phyloP scores from a whole-genome alignment of 805 yeast species.

The Saccharomycopsis fodiens region DNA sequence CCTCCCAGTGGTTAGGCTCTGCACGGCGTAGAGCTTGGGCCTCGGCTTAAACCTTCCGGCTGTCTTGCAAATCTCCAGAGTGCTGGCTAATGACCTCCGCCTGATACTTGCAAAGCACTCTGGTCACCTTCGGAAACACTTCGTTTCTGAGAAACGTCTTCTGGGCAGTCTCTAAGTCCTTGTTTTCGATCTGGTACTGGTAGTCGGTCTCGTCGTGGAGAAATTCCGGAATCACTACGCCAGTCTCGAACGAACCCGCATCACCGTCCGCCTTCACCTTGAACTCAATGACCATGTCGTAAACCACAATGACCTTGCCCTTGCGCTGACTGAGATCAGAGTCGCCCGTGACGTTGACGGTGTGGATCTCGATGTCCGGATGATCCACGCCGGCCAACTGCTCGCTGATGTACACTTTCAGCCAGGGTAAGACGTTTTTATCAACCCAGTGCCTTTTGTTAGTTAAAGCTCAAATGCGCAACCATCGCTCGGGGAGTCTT shows the following conservation, averaged over 20 bases:
- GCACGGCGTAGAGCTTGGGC: background rate
- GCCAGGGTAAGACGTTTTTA: slow-evolving; percentile 60
- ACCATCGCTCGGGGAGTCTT: background rate
- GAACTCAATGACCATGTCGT: slow-evolving; percentile 53
- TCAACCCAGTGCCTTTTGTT: slow-evolving; percentile 61
- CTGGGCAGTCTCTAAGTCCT: slow-evolving; percentile 32
- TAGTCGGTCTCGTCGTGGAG: slow-evolving; percentile 61
- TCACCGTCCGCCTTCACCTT: slow-evolving; percentile 34
- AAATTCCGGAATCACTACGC: slow-evolving; percentile 53
- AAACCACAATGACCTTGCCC: slow-evolving; percentile 71
- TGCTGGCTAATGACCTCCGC: slow-evolving; percentile 53
- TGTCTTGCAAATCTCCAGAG: slow-evolving; percentile 54
- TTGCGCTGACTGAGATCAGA: slow-evolving; percentile 81
- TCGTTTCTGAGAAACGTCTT: slow-evolving; percentile 34
- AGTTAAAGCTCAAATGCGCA: no score
- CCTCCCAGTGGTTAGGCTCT: background rate
- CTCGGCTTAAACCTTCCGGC: background rate
- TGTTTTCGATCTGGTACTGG: slow-evolving; percentile 45
- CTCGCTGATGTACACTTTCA: slow-evolving; percentile 40
- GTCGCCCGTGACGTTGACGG: slow-evolving; percentile 53
- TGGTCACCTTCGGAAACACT: slow-evolving; percentile 45
- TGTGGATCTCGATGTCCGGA: background rate
- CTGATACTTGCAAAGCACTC: slow-evolving; percentile 52
- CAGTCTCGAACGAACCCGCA: slow-evolving; percentile 34
- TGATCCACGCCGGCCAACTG: slow-evolving; percentile 29